Base-by-base conservation (phyloP, 2,329 filamentous ascomycete genomes). In the Sclerotinia subarctica region DNA sequence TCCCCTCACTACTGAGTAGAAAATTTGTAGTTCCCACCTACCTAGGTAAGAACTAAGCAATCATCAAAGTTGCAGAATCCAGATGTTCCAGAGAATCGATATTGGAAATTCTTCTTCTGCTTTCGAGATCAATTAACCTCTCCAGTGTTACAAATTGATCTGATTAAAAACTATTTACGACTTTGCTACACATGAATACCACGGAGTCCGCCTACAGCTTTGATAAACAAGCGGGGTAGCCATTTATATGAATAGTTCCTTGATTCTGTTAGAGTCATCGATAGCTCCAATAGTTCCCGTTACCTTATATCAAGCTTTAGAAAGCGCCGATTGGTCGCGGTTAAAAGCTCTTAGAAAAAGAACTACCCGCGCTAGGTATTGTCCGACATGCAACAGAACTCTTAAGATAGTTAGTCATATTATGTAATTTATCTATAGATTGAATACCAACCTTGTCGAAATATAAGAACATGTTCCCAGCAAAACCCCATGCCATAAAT, bases 301-400 rank as follows among this genome's bases (percentile, higher is more conserved):
- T 51, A 63, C 59, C 29, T 63, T 38, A 63, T 51, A 63, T 51
- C 13, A 51, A 63, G 59, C 46, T 63, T 51, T 7, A 49, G 17
- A 26, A 38, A 5, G 8, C 47, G n/a, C 46, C 46, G n/a, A 63
- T 63, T 63, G 46, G 59, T 38, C n/a, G 29, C 21, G 44, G 44
- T 7, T 62, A 19, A 2, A 49, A 51, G 58, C 44, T 60, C 29
- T 35, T 35, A 10, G 29, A 8, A n/a, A 10, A 47, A n/a, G 11
- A 35, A 17, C 29, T 62, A 62, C 46, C 10, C 13, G 29, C 44
- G 11, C 35, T 62, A 42, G 54, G 54, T 38, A 57, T 26, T 15
- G 17, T 62, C 26, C 44, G 29, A 51, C 35, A 35, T 51, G n/a
- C 26, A n/a, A n/a, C n/a, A 62, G 15, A 17, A 10, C 46, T 58